phyloP scores from a whole-genome alignment of 371 early-diverging fungal genomes.

The Haplosporangium sp. region DNA sequence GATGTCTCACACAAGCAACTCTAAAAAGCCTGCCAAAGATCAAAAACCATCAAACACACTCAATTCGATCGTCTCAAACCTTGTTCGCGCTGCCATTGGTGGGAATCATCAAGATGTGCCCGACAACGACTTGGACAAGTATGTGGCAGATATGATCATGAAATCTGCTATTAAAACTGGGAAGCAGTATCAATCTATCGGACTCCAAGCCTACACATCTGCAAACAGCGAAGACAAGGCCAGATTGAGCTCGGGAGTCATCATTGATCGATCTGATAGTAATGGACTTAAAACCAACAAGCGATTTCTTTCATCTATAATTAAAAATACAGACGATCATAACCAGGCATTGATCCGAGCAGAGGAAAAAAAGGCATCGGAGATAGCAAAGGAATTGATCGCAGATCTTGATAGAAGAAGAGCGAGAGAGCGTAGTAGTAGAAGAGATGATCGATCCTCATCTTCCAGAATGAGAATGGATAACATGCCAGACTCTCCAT shows the following conservation, averaged over 20 bases:
- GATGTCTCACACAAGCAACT: background rate
- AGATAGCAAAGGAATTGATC: constrained; percentile 35
- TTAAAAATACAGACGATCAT: constrained; percentile 77
- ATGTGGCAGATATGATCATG: constrained; percentile 75
- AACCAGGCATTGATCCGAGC: constrained; percentile 74
- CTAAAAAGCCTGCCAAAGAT: background rate
- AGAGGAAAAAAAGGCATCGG: constrained; percentile 60
- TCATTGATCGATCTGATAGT: constrained; percentile 42
- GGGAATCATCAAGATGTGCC: constrained; percentile 61
- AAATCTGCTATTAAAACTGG: constrained; percentile 67
- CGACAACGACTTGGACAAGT: constrained; percentile 76
- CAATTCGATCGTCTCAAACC: constrained; percentile 62
- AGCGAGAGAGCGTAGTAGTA: constrained; percentile 20
- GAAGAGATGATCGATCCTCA: background rate
- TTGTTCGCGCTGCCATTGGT: constrained; percentile 70
- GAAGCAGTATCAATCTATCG: constrained; percentile 60
- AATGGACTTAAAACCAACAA: constrained; percentile 73
- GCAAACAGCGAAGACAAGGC: constrained; percentile 24
- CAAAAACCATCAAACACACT: constrained; percentile 32
- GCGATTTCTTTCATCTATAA: constrained; percentile 76
- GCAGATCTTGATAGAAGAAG: constrained; percentile 35
- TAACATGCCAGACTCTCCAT: constrained; percentile 15
- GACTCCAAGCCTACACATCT: constrained; percentile 41
- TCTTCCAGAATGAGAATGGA: constrained; percentile 23
- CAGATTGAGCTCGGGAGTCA: constrained; percentile 21